Evolutionary conservation across 2,329 filamentous ascomycete species (phyloP), one percentile per base, ranked within the genome.

Genomic region (Penicillium sp.): DNA sequence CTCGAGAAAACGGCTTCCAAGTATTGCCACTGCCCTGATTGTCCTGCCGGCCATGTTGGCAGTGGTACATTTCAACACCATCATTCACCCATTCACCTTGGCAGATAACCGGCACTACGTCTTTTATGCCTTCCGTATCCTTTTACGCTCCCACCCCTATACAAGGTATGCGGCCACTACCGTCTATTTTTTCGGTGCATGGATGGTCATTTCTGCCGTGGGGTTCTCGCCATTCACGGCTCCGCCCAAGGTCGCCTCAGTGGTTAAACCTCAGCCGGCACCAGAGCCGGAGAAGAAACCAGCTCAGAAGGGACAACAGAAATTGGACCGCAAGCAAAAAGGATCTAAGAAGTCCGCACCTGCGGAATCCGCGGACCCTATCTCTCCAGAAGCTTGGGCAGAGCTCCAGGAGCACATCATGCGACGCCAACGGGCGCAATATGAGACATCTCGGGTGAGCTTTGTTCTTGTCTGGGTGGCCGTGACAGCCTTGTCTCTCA

Each of bases 101-200:
- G 95, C 95, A 38, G 95, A 99, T 77, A 99, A 99, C 76, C 85
- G 95, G 2, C 95, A 99, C 76, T 99, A 97, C 80, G 90, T 96
- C 75, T 99, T 99, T 77, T 99, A 99, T 79, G 83, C 96, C 63
- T 99, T 99, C 82, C 89, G 93, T 1, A 88, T 93, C 71, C 89
- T 90, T 6, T 89, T 98, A 44, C 85, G 90, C 2, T 84, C 84
- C 6, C 86, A 91, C 47, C 81, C 83, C 1, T 77, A 81, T 19
- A 78, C 92, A 56, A 89, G 89, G 41, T 93, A 92, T 69, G 76
- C 84, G 0, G 88, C 91, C 1, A 85, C 90, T 0, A 82, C 89
- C 0, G 79, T 90, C 1, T 98, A 99, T 76, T 84, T 90, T 2
- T 11, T 87, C 17, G 89, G 87, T 70, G 88, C 85, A 7, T 94